Evolutionary conservation across 495 filamentous ascomycete genomes (phyloP).

Genomic region (Neurospora sp.): DNA sequence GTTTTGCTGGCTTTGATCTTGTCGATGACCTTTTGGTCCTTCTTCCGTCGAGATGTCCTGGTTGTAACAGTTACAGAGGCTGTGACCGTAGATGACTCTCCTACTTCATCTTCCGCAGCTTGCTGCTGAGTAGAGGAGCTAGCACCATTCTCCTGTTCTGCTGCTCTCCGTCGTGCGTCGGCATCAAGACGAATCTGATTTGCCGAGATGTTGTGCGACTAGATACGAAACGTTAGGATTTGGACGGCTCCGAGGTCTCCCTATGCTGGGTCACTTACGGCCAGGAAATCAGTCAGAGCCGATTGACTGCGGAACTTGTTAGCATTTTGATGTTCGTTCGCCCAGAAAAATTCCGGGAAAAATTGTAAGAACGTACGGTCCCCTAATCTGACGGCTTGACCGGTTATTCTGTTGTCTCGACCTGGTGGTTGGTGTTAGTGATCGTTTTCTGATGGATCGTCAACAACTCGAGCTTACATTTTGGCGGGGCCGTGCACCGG

Average conservation of each 20-base stretch:
- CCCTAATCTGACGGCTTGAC: constrained; percentile 16
- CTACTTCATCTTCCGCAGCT: constrained; percentile 2
- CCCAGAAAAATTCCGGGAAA: neutral
- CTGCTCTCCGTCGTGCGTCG: constrained; percentile 39
- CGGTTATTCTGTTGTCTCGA: constrained; percentile 12
- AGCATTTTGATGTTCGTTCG: neutral
- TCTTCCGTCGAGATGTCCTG: constrained; percentile 29
- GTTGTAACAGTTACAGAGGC: constrained; percentile 2
- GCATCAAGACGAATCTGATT: constrained; percentile 60
- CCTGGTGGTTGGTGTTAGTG: constrained; percentile 2
- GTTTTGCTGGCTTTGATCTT: constrained; percentile 76
- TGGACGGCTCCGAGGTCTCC: neutral
- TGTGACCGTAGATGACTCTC: constrained; percentile 8
- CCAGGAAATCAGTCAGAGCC: constrained; percentile 73
- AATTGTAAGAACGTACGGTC: constrained; percentile 20
- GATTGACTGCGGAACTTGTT: constrained; percentile 39
- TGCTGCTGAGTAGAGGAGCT: neutral
- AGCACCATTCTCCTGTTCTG: constrained; percentile 19
- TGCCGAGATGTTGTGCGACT: constrained; percentile 88
- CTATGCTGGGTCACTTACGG: constrained; percentile 36
- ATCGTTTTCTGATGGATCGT: neutral
- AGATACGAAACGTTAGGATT: neutral
- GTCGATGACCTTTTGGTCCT: constrained; percentile 53
- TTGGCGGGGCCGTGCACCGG: neutral
- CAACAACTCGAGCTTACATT: neutral